These are phyloP conservation scores for Lepidium didymum DNA, from an alignment of 345 rosid genomes.

Conservation along the genomic window DNA sequence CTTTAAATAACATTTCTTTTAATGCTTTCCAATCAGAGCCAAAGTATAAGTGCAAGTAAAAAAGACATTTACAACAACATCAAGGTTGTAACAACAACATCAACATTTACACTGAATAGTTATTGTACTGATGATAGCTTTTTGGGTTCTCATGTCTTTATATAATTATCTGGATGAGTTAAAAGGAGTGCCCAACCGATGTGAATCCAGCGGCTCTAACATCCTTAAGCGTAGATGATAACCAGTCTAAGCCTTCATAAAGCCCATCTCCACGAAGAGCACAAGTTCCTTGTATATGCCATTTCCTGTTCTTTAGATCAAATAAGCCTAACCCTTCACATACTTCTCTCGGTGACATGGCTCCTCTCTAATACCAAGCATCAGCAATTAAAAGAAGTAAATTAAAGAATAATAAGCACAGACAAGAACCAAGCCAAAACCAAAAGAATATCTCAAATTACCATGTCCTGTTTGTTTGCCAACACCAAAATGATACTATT, in stretches of 20 bases:
- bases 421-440: background rate
- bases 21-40: too few relatives aligned
- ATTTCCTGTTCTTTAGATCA: constrained; percentile 90
- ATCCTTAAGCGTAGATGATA: constrained; percentile 79
- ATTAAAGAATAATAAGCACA: background rate
- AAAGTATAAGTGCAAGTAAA: constrained; percentile 5
- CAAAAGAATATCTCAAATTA: constrained; percentile 18
- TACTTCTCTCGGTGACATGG: constrained; percentile 97
- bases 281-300: constrained; percentile 99
- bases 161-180: constrained; percentile 29
- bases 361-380: constrained; percentile 62
- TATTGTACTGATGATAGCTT: background rate
- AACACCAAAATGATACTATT: constrained; percentile 90
- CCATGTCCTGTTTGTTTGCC: constrained; percentile 99
- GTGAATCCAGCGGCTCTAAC: constrained; percentile 91
- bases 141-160: background rate
- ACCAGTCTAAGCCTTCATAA: constrained; percentile 97
- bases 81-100: background rate
- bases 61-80: background rate
- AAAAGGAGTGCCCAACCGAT: constrained; percentile 67
- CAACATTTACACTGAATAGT: background rate
- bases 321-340: constrained; percentile 84
- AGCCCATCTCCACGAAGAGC: constrained; percentile 96
- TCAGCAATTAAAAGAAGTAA: background rate
- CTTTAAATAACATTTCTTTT: too few relatives aligned